Base-by-base conservation (phyloP, 1,284 basidiomycete genomes). In the Marasmius fiardii region DNA sequence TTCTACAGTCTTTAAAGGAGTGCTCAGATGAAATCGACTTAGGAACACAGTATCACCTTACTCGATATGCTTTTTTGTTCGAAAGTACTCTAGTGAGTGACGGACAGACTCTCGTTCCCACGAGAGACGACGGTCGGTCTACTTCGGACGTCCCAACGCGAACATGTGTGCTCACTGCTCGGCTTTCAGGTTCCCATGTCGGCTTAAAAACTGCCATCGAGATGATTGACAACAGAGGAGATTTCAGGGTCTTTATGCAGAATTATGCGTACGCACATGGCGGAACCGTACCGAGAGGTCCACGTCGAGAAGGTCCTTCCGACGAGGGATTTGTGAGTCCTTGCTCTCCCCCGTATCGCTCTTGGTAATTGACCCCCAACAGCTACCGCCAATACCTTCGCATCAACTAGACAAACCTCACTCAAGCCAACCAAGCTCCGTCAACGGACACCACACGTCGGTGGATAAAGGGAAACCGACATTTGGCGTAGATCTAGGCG, bases 221-320 rank as follows among this genome's bases (percentile, higher is more conserved):
- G 68, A 80, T 83, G 8, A 97, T 99, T 63, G 96, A 99, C 73
- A 95, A 95, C 65, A 85, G 93, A 24, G 79, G 85, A 41, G 97
- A 99, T 72, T 99, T 99, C 75, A 96, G 92, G 73, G 83, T 83
- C 20, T 99, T 91, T 71, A 97, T 99, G 95, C 92, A 97, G 68
- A 94, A 97, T 67, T 99, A 97, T 67, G 88, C 92, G 1, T 90
- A 86, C 61, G 92, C 92, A 5, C 89, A 92, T 59, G 92, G 85
- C 2, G 76, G 78, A 54, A 68, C 65, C 41, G 74, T 81, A 14
- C 73, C 79, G 34, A 80, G 85, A 50, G 92, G 89, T 10, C 92
- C 89, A 18, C 78, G 90, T 56, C 76, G 93, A 62, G 91, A 93
- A 60, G 93, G 92, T 3, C 91, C 91, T 5, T 78, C 82, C 59